phyloP scores from a whole-genome alignment of 148 eudicot species.

The Arctostaphylos glauca region DNA sequence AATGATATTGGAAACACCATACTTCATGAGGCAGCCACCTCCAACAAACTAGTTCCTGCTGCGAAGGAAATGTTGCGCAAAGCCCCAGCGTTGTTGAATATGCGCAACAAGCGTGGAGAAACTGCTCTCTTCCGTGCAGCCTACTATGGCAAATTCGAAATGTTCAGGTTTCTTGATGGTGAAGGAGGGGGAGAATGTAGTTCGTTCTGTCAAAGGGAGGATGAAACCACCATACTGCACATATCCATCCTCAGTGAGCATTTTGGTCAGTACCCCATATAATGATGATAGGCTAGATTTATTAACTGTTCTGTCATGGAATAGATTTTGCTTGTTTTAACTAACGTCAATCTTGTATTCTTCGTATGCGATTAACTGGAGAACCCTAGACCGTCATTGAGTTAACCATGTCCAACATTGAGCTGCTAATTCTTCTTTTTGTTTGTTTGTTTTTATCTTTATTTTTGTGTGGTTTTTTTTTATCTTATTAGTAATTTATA shows the following conservation, averaged over 20 bases:
- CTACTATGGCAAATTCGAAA: background rate
- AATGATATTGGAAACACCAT: too few relatives aligned
- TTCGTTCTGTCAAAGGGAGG: background rate
- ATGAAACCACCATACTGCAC: slow-evolving; percentile 9
- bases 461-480: background rate
- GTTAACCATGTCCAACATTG: too few relatives aligned
- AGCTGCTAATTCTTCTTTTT: too few relatives aligned
- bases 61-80: too few relatives aligned
- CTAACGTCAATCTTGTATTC: too few relatives aligned
- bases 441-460: too few relatives aligned
- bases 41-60: too few relatives aligned
- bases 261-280: background rate
- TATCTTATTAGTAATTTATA: background rate
- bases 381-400: too few relatives aligned
- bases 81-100: background rate
- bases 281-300: background rate
- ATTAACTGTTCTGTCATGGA: background rate
- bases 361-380: too few relatives aligned
- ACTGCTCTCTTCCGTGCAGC: slow-evolving; percentile 15
- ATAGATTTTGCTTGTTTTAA: too few relatives aligned
- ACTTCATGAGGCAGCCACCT: too few relatives aligned
- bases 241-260: background rate
- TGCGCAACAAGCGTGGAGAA: too few relatives aligned
- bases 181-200: background rate
- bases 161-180: background rate